Conservation (phyloP, 2,329 filamentous ascomycete species). For the Ophiostoma triangulosporum region DNA sequence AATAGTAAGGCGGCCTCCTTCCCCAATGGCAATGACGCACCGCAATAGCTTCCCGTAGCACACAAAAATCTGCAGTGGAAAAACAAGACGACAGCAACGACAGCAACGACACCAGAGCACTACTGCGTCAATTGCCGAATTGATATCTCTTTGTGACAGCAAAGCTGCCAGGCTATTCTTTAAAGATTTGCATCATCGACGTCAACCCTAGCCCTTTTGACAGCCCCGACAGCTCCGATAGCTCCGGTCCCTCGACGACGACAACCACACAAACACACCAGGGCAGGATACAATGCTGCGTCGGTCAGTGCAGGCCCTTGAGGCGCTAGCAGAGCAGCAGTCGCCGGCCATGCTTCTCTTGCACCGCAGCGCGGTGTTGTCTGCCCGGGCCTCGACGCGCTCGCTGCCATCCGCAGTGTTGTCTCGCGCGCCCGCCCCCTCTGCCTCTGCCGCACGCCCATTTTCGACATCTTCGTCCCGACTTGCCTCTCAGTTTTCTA, state of each 20-base stretch:
- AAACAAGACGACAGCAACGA: not conserved
- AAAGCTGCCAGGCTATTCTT: not conserved
- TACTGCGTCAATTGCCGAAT: not conserved
- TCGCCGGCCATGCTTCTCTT: conserved; percentile 1
- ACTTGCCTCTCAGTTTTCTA: not conserved
- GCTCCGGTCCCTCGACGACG: not conserved
- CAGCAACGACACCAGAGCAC: not conserved
- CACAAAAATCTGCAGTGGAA: not conserved
- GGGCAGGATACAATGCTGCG: conserved; percentile 4
- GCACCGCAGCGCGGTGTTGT: not conserved
- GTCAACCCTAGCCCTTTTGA: not conserved
- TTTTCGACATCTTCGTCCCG: not conserved
- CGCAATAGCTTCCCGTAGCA: not conserved
- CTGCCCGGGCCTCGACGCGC: not conserved
- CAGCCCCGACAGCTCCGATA: not conserved
- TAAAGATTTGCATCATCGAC: too few species aligned
- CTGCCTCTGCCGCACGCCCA: not conserved
- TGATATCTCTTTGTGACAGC: not conserved
- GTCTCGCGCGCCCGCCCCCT: not conserved
- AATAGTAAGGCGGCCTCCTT: not conserved
- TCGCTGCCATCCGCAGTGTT: not conserved
- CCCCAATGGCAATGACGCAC: not conserved
- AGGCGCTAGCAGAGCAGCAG: conserved; percentile 6
- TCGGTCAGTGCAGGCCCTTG: conserved; percentile 5
- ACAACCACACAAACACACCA: not conserved